A percentile compares a stretch with the other conserved stretches of the same genome.
phyloP scores from a whole-genome alignment of 1,284 basidiomycete genomes.

The Leccinum subrobustum region DNA sequence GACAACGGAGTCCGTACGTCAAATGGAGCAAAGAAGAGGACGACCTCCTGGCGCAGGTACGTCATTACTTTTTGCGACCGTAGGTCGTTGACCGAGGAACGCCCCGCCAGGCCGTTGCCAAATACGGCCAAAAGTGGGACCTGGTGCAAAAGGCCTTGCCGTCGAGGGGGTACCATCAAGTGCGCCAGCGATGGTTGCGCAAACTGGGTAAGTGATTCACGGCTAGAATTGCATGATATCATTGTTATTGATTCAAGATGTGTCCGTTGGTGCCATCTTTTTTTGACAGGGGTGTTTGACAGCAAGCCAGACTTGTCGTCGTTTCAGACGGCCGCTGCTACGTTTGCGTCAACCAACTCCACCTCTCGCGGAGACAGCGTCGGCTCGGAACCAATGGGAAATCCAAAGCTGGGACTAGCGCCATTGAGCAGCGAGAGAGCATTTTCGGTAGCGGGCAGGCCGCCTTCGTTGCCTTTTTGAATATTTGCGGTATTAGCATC shows the following conservation, averaged over 20 bases:
- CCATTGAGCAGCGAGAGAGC: conserved; percentile 35
- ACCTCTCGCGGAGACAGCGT: conserved; percentile 15
- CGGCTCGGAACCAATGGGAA: conserved; percentile 27
- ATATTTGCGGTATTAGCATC: neutral
- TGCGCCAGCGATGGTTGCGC: conserved; percentile 40
- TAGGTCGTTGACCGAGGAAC: neutral
- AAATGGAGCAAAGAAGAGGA: conserved; percentile 42
- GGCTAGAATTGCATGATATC: neutral
- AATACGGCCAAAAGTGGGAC: conserved; percentile 43
- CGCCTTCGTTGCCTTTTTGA: conserved; percentile 23
- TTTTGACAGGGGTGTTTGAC: conserved; percentile 35
- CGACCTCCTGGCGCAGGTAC: conserved; percentile 38
- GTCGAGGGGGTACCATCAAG: conserved; percentile 39
- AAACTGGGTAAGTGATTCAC: conserved; percentile 32
- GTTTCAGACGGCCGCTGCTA: conserved; percentile 29
- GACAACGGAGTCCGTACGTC: conserved; percentile 39
- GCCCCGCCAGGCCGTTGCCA: conserved; percentile 34
- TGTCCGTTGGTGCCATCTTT: conserved; percentile 1
- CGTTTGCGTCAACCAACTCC: conserved; percentile 15
- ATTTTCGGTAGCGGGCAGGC: conserved; percentile 23
- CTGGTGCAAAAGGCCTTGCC: conserved; percentile 40
- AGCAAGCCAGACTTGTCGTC: conserved; percentile 37
- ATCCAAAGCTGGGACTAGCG: conserved; percentile 36
- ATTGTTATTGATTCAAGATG: neutral
- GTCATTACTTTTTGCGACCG: neutral